phyloP scores from a whole-genome alignment of 495 filamentous ascomycete genomes.

The Bathelium albidoporum region DNA sequence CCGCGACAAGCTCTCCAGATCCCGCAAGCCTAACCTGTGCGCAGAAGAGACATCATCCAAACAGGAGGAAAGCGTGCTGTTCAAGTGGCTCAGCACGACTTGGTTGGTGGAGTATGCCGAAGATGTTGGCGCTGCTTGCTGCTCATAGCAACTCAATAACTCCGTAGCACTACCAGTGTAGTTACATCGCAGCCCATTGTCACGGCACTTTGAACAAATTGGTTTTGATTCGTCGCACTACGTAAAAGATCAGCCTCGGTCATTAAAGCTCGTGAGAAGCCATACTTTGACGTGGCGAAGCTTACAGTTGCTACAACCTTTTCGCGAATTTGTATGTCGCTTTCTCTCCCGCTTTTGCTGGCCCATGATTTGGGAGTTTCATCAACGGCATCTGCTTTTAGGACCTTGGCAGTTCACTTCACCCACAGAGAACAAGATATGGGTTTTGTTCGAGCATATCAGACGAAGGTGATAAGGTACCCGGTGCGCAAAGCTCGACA shows the following conservation, averaged over 20 bases:
- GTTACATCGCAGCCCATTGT: neutral
- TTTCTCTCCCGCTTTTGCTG: neutral
- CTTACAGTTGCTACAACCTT: neutral
- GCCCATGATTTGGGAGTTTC: neutral
- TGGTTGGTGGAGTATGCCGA: neutral
- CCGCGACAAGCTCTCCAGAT: conserved; percentile 1
- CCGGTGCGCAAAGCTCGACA: no score
- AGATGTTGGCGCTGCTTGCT: neutral
- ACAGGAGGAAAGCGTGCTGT: neutral
- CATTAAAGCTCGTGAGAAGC: no score
- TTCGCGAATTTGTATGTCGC: neutral
- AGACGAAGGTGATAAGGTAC: no score
- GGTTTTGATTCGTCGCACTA: neutral
- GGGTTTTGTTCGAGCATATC: no score
- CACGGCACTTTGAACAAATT: neutral
- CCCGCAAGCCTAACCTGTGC: neutral
- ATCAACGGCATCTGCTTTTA: no score
- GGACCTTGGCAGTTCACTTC: no score
- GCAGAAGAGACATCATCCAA: no score
- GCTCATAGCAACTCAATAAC: neutral
- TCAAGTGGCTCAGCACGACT: neutral
- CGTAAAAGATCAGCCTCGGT: no score
- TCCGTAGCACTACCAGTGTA: neutral
- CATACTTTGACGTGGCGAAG: conserved; percentile 1
- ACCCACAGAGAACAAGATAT: no score